phyloP scores from a whole-genome alignment of 208 protist genomes.

The Leishmania tropica region DNA sequence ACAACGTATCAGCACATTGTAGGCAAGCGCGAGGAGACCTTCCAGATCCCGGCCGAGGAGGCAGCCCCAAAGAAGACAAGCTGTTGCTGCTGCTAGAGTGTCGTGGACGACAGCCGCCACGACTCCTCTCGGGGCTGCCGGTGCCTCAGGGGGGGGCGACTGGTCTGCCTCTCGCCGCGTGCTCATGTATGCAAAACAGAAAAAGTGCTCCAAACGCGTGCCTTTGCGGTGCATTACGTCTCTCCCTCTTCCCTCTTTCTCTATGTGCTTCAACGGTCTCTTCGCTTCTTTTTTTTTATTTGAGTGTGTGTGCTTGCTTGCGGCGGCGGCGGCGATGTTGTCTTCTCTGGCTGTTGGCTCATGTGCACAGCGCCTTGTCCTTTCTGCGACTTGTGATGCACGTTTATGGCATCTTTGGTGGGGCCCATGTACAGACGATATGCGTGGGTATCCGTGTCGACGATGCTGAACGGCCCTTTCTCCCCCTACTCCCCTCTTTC shows the following conservation, averaged over 20 bases:
- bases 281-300: background rate
- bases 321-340: background rate
- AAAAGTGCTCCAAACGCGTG: background rate
- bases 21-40: slow-evolving; percentile 31
- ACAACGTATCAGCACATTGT: slow-evolving; percentile 78
- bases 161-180: background rate
- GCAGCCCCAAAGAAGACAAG: background rate
- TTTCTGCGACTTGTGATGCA: background rate
- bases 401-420: too few species aligned
- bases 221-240: background rate
- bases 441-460: background rate
- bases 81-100: slow-evolving; percentile 13
- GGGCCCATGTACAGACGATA: background rate
- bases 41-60: background rate
- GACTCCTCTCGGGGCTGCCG: background rate
- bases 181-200: background rate
- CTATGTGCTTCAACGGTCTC: background rate
- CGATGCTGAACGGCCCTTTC: background rate
- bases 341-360: background rate
- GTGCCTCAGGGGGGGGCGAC: background rate
- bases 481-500: background rate
- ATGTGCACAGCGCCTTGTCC: background rate
- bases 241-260: background rate
- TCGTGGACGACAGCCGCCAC: background rate
- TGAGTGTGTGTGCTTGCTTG: background rate